Base-by-base conservation (phyloP, 805 yeast species). In the Spencermartinsiella europaea region DNA sequence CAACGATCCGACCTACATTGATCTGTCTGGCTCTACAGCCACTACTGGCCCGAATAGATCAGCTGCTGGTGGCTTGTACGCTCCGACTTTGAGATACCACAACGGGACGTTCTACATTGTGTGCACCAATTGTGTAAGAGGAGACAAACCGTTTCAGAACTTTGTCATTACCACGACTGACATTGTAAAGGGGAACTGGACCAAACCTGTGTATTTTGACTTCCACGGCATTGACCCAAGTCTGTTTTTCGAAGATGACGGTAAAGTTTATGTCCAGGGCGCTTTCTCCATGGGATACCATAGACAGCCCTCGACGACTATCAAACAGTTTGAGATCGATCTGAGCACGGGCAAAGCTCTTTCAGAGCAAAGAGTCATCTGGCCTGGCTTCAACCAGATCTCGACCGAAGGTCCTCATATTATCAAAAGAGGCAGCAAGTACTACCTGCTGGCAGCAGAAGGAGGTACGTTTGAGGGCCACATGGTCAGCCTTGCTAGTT, bases 401-500 rank as follows among this genome's bases (percentile, higher is more conserved):
- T 5, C 17, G 10, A 39, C 42, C 12, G 42, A 39, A 16, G n/a
- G 38, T 34, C 38, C 38, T 14, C 38, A 34, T 34, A 25, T 25
- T 7, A 7, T 7, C 12, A 25, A 25, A 25, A 25, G 12, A 12
- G 31, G 12, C 31, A 42, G 25, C 25, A 5, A 7, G 20, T 41
- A 41, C 25, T 41, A 41, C 25, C 38, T 41, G 12, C n/a, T 41
- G 15, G 44, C 31, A 17, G 44, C 44, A 16, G 44, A 41, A 17
- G 44, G 44, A 31, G 44, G 44, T 8, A 39, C 42, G 5, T 39
- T 25, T 22, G 42, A 39, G 16, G 39, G 20, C 33, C 42, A 39
- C 17, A 39, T 39, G 42, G 42, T 39, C 38, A 21, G 38, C 14
- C 20, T 39, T 22, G 42, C 42, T 5, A 5, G 40, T 7, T 39